Evolutionary conservation across 2,329 filamentous ascomycete genomes (phyloP), one percentile per base, ranked within the genome.

Genomic region (Uncinocarpus reesii): DNA sequence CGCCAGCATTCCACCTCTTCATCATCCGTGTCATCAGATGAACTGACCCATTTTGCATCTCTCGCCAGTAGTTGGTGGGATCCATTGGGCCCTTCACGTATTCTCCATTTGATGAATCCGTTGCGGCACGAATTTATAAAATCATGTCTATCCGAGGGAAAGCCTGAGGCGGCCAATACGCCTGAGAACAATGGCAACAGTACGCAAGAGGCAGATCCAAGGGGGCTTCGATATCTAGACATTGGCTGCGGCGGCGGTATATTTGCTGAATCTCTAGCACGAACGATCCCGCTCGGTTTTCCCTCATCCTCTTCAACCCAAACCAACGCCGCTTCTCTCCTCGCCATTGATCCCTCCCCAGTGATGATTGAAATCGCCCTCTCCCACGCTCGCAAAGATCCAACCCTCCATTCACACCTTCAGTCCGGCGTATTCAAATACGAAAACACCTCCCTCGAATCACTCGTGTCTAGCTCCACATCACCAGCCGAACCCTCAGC

Each of bases 41-140:
- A 98, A 71, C 80, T 98, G 55, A 85, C 84, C 15, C 92, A 98
- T 72, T 98, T 98, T 77, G 88, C 88, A 61, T 80, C 81, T 54
- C 86, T 98, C 60, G 92, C 92, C 55, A 86, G 85, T 56, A 83
- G 83, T 59, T 98, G 92, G 92, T 98, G 92, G 92, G 89, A 96
- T 67, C 86, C 90, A 1, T 81, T 95, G 62, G 92, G 92, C 44
- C 83, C 90, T 5, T 95, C 88, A 3, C 81, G 90, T 32, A 80
- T 95, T 50, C 80, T 98, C 1, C 92, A 98, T 67, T 82, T 95
- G 56, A 96, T 98, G 90, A 96, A 98, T 70, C 92, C 92, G 1
- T 79, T 95, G 38, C 88, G 92, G 28, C 89, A 96, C 70, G 81
- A 88, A 68, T 96, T 96, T 69, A 92, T 95, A 65, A 75, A 75